A percentile compares a stretch with the other conserved stretches of the same genome.
phyloP scores from a whole-genome alignment of 2,329 filamentous ascomycete species.

The Calonectria hongkongensis region DNA sequence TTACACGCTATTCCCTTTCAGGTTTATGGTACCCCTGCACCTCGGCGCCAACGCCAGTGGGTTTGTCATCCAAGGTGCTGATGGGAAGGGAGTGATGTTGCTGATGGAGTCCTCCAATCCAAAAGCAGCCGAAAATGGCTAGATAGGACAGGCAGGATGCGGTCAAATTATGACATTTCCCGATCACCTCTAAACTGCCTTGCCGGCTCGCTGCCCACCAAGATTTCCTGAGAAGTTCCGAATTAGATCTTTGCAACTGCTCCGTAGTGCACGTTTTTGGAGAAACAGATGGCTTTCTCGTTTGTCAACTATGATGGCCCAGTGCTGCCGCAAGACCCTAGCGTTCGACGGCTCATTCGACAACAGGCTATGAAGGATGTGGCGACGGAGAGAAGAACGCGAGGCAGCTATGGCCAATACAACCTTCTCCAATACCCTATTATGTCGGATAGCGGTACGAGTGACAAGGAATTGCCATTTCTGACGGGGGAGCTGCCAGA shows the following conservation, averaged over 20 bases:
- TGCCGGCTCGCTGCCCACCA: neutral
- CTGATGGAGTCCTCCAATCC: neutral
- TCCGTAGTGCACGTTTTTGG: neutral
- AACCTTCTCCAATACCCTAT: conserved; percentile 37
- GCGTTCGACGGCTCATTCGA: conserved; percentile 37
- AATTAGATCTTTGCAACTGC: neutral
- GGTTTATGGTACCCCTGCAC: conserved; percentile 29
- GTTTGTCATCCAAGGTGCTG: neutral
- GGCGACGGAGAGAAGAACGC: conserved; percentile 26
- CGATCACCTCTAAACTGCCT: neutral
- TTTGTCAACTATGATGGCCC: conserved; percentile 41
- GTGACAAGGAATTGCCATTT: neutral
- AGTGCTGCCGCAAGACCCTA: conserved; percentile 26
- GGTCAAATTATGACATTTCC: neutral
- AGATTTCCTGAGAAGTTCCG: neutral
- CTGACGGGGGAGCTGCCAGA: neutral
- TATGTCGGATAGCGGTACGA: neutral
- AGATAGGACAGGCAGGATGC: conserved; percentile 15
- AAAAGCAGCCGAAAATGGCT: conserved; percentile 15
- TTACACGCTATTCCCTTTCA: conserved; percentile 22
- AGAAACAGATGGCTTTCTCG: conserved; percentile 32
- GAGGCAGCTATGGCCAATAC: conserved; percentile 32
- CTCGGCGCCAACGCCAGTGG: neutral
- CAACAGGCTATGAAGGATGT: conserved; percentile 38
- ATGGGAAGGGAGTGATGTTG: neutral